Conservation (phyloP, 768 basidiomycete genomes). For the Mrakia frigida region DNA sequence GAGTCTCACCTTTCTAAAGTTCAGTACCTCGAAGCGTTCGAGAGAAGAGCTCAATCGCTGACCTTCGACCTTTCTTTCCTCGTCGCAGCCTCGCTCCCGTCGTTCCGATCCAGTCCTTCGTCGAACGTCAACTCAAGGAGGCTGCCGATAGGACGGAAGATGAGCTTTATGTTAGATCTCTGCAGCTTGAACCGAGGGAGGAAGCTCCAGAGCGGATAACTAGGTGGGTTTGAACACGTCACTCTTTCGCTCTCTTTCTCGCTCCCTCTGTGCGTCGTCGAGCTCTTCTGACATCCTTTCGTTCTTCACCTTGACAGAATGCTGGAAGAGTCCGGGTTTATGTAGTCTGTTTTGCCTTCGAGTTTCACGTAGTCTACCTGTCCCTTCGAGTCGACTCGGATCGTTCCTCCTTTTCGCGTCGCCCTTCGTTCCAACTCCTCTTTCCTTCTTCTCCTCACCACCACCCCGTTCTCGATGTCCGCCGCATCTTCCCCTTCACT, state of each 20-base stretch:
- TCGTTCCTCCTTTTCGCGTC: too few relatives aligned
- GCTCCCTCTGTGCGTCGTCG: not conserved
- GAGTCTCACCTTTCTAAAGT: too few relatives aligned
- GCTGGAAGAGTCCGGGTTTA: conserved; percentile 19
- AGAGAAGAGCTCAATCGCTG: not conserved
- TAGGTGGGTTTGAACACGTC: conserved; percentile 18
- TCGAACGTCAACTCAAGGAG: conserved; percentile 66
- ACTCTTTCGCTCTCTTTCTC: too few relatives aligned
- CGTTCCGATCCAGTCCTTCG: conserved; percentile 61
- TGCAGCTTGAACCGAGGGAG: conserved; percentile 87
- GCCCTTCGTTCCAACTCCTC: too few relatives aligned
- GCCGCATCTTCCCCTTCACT: not conserved
- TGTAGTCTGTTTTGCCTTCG: not conserved
- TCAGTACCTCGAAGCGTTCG: too few relatives aligned
- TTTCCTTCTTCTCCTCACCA: too few relatives aligned
- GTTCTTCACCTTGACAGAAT: not conserved
- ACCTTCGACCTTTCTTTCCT: not conserved
- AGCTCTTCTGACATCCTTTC: not conserved
- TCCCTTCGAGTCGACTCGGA: too few relatives aligned
- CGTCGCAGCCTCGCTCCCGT: conserved; percentile 54
- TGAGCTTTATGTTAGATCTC: conserved; percentile 65
- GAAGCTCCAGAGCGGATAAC: conserved; percentile 68
- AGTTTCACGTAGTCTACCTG: too few relatives aligned
- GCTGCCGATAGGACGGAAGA: conserved; percentile 50
- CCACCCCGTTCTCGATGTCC: too few relatives aligned